phyloP scores from a whole-genome alignment of 192 early-diverging fungal species.

The Dissophora ornata region DNA sequence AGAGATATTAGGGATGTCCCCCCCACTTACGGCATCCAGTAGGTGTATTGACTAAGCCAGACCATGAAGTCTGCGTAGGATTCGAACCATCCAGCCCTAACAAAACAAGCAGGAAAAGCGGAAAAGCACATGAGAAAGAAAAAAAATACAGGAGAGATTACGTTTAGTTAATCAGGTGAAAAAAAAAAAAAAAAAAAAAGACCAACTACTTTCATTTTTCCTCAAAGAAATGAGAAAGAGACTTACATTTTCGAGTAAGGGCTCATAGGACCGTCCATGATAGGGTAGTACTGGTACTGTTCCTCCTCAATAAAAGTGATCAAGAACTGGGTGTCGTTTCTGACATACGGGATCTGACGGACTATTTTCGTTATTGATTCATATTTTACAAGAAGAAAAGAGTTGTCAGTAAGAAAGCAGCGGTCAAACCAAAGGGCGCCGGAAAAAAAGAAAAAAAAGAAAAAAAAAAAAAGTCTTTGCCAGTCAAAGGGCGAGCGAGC shows the following conservation, averaged over 20 bases:
- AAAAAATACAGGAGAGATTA: too few species aligned
- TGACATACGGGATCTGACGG: constrained; percentile 46
- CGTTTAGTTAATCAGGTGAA: too few species aligned
- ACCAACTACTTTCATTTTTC: too few species aligned
- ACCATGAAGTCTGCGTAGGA: constrained; percentile 41
- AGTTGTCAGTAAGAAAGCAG: not conserved
- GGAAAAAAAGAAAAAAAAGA: not conserved
- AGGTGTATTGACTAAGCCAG: constrained; percentile 30
- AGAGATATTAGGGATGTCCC: too few species aligned
- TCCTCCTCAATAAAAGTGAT: constrained; percentile 52
- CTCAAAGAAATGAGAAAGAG: too few species aligned
- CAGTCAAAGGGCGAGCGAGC: too few species aligned
- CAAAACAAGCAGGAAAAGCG: too few species aligned
- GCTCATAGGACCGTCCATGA: constrained; percentile 35
- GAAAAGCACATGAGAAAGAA: too few species aligned
- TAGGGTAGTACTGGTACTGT: constrained; percentile 36
- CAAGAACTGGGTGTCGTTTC: constrained; percentile 51
- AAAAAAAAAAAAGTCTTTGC: not conserved
- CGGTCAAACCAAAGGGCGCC: not conserved
- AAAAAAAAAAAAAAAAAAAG: too few species aligned
- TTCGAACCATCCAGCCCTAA: constrained; percentile 24
- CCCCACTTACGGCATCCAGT: constrained; percentile 51
- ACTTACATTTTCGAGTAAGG: constrained; percentile 50
- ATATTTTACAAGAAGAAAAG: too few species aligned
- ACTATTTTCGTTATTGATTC: too few species aligned